Evolutionary conservation across 805 yeast genomes (phyloP).

Genomic region (Hanseniaspora pseudoguilliermondii): DNA sequence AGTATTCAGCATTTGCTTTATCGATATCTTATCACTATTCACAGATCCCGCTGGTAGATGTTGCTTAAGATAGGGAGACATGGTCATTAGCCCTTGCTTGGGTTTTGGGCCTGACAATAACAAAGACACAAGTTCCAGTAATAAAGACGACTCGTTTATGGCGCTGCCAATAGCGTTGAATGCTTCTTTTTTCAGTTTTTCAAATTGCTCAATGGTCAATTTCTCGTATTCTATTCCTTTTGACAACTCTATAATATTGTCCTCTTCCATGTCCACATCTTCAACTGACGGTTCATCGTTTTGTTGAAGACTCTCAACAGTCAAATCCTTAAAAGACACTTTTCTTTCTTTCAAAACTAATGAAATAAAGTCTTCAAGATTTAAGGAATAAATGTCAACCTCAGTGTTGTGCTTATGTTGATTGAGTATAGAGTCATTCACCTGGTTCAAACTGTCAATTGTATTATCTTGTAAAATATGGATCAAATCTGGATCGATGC

Average conservation of each 20-base stretch:
- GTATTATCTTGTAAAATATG: neutral
- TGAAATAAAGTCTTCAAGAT: conserved; percentile 6
- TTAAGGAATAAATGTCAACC: neutral
- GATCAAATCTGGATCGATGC: conserved; percentile 7
- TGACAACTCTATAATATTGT: neutral
- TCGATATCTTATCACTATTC: conserved; percentile 31
- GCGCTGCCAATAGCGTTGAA: conserved; percentile 48
- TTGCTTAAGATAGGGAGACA: conserved; percentile 71
- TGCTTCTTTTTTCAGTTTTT: conserved; percentile 40
- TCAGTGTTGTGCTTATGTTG: neutral
- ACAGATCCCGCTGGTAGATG: conserved; percentile 66
- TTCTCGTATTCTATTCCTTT: neutral
- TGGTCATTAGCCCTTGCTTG: conserved; percentile 72
- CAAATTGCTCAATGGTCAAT: conserved; percentile 29
- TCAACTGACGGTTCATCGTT: neutral
- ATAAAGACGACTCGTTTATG: conserved; percentile 74
- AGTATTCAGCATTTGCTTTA: conserved; percentile 16
- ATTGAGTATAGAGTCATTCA: neutral
- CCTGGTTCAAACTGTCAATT: neutral
- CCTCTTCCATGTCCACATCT: neutral
- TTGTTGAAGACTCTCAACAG: neutral
- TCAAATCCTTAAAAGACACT: conserved; percentile 2
- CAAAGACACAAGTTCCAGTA: conserved; percentile 76
- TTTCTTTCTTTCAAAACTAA: conserved; percentile 9
- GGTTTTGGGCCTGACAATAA: conserved; percentile 71